These are phyloP conservation scores for Solanum clarkiae DNA, from an alignment of 257 asterid genomes.

Conservation along the genomic window DNA sequence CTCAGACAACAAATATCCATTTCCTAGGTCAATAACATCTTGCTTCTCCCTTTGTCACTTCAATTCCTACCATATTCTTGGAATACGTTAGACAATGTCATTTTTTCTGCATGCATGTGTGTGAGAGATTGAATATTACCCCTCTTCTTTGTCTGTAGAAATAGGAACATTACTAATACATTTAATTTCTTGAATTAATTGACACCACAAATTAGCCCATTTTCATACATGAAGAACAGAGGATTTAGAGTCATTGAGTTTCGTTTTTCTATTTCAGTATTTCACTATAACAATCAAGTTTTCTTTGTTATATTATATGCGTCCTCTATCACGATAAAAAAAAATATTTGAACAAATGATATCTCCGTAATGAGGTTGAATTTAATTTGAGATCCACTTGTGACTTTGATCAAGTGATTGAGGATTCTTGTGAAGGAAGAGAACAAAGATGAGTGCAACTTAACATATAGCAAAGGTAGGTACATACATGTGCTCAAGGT, in stretches of 20 bases:
- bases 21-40: neutral
- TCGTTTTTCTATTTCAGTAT: neutral
- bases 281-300: neutral
- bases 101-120: slow-evolving; percentile 2
- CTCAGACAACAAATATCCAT: slow-evolving; percentile 1
- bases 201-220: neutral
- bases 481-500: neutral
- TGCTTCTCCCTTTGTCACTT: neutral
- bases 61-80: slow-evolving; percentile 7
- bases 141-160: slow-evolving; percentile 10
- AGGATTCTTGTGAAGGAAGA: neutral
- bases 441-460: neutral
- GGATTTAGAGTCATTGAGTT: neutral
- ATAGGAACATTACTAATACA: neutral
- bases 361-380: neutral
- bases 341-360: neutral
- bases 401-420: neutral
- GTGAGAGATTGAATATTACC: slow-evolving; percentile 26
- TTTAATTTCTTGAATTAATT: neutral
- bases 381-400: neutral
- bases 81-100: slow-evolving; percentile 21
- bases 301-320: neutral
- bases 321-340: neutral
- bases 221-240: neutral
- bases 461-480: neutral